phyloP scores from a whole-genome alignment of 75 land plant species.

The Ceratopteris richardii region DNA sequence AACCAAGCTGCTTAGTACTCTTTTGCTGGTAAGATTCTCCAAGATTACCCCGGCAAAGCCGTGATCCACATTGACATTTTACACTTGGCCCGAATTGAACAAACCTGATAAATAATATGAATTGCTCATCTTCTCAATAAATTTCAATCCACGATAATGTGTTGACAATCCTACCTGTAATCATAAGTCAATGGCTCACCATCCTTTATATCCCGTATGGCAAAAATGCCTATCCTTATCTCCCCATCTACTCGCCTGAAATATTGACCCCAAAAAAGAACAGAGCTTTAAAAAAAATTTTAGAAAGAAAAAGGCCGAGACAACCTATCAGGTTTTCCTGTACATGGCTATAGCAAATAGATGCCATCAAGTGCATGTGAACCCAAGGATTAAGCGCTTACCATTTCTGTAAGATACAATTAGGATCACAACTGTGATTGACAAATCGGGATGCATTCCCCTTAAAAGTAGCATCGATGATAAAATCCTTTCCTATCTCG shows the following conservation, averaged over 20 bases:
- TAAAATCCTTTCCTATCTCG: constrained; percentile 84
- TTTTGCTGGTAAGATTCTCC: constrained; percentile 40
- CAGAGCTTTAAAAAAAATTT: constrained; percentile 1
- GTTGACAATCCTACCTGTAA: no score
- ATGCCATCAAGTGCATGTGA: no score
- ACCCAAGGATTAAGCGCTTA: constrained; percentile 25
- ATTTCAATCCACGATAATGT: constrained; percentile 1
- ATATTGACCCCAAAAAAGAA: background rate
- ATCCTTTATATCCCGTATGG: constrained; percentile 48
- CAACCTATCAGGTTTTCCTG: no score
- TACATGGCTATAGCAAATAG: no score
- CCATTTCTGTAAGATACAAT: constrained; percentile 93
- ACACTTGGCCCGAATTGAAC: constrained; percentile 80
- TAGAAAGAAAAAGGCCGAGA: no score
- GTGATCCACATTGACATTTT: constrained; percentile 73
- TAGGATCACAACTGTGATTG: constrained; percentile 95
- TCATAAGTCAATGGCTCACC: constrained; percentile 96
- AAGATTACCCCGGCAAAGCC: constrained; percentile 74
- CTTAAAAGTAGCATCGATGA: constrained; percentile 93
- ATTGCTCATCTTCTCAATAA: background rate
- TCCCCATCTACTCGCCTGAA: constrained; percentile 93
- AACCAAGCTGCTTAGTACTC: constrained; percentile 7
- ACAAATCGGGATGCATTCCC: constrained; percentile 87
- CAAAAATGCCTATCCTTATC: constrained; percentile 88
- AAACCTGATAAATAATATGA: constrained; percentile 40